Conservation (phyloP, 345 rosid species). For the Eucalyptus polyanthemos region DNA sequence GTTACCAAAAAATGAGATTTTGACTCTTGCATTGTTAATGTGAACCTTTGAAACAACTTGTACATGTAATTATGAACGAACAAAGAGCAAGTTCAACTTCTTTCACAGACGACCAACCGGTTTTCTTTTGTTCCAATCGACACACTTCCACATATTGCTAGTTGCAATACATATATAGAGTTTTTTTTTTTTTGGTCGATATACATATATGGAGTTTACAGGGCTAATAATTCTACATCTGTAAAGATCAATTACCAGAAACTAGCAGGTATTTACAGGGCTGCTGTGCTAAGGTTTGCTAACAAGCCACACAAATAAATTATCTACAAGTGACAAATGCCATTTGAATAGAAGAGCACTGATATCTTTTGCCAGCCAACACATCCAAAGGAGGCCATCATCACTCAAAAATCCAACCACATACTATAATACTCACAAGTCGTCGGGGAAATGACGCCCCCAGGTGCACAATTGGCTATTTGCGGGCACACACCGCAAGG, state of each 20-base stretch:
- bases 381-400: not conserved
- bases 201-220: not conserved
- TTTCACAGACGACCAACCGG: not conserved
- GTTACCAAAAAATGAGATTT: not conserved
- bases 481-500: conserved; percentile 86
- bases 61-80: not conserved
- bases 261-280: not conserved
- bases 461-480: conserved; percentile 46
- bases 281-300: not conserved
- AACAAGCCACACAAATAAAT: not conserved
- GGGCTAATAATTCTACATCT: not conserved
- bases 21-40: not conserved
- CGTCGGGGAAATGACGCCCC: conserved; percentile 51
- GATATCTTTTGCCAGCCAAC: not conserved
- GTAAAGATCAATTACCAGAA: not conserved
- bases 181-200: too few species aligned
- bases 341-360: not conserved
- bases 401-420: conserved; percentile 59
- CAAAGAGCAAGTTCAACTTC: not conserved
- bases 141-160: not conserved
- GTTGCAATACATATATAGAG: too few species aligned
- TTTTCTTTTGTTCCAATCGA: not conserved
- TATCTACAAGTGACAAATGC: not conserved
- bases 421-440: conserved; percentile 52
- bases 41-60: not conserved